These are phyloP conservation scores for Inosperma sp. DNA, from an alignment of 768 basidiomycete genomes.

Conservation along the genomic window DNA sequence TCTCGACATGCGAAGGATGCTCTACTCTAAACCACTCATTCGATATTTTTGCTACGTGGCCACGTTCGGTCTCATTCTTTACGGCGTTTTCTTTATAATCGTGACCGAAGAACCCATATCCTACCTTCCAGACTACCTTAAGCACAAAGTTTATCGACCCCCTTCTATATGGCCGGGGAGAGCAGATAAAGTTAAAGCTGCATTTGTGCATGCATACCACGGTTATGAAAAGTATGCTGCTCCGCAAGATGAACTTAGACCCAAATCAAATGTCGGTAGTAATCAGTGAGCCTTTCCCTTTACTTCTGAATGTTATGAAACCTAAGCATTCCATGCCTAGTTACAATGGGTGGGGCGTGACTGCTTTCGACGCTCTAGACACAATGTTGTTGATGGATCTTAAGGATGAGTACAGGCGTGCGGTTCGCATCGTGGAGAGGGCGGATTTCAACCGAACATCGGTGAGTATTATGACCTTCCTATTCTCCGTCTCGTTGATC, in stretches of 20 bases:
- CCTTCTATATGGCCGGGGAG: slow-evolving; percentile 45
- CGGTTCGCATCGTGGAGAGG: slow-evolving; percentile 48
- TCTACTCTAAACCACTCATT: slow-evolving; percentile 19
- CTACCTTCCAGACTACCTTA: slow-evolving; percentile 11
- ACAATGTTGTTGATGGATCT: slow-evolving; percentile 82
- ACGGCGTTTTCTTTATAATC: slow-evolving; percentile 23
- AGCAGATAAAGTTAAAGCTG: slow-evolving; percentile 53
- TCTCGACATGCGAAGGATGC: slow-evolving; percentile 1
- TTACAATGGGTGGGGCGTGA: slow-evolving; percentile 79
- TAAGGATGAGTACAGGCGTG: slow-evolving; percentile 61
- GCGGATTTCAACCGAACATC: slow-evolving; percentile 45
- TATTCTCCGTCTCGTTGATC: not conserved
- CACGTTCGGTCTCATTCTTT: slow-evolving; percentile 25
- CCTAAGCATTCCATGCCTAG: slow-evolving; percentile 30
- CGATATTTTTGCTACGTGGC: slow-evolving; percentile 30
- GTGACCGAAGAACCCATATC: slow-evolving; percentile 11
- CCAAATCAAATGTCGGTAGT: slow-evolving; percentile 42
- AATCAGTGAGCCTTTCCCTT: slow-evolving; percentile 44
- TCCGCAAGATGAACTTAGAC: slow-evolving; percentile 59
- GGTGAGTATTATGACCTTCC: slow-evolving; percentile 28
- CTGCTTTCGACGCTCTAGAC: slow-evolving; percentile 78
- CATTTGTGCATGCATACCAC: slow-evolving; percentile 64
- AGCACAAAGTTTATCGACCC: slow-evolving; percentile 6
- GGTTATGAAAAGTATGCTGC: slow-evolving; percentile 60
- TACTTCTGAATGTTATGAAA: not conserved